phyloP scores from a whole-genome alignment of 495 filamentous ascomycete genomes.

The Podospora pseudocomata region DNA sequence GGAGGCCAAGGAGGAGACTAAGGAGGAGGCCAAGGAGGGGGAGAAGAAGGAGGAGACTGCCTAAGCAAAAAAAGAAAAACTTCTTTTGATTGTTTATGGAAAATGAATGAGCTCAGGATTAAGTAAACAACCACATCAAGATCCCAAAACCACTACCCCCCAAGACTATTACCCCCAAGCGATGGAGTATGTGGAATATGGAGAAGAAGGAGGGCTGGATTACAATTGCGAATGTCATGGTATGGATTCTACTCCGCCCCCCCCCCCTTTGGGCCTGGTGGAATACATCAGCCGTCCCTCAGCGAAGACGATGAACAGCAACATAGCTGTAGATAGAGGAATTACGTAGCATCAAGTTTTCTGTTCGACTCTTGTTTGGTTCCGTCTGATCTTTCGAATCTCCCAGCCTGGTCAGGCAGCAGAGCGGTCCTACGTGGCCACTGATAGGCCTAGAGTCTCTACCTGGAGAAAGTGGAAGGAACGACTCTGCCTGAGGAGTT shows the following conservation, averaged over 20 bases:
- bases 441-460: background rate
- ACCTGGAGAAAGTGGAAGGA: background rate
- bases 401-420: background rate
- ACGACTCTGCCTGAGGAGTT: background rate
- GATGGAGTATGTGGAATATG: background rate
- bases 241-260: background rate
- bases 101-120: constrained; percentile 19
- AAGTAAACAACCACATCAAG: constrained; percentile 13
- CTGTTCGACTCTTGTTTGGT: background rate
- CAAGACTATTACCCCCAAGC: background rate
- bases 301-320: constrained; percentile 10
- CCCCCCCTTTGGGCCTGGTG: background rate
- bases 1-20: constrained; percentile 22
- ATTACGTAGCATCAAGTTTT: constrained; percentile 15
- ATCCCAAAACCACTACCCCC: background rate
- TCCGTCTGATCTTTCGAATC: background rate
- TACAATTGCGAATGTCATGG: background rate
- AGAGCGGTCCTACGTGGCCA: no score
- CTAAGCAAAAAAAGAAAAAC: constrained; percentile 1
- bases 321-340: constrained; percentile 26
- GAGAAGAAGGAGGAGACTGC: constrained; percentile 22
- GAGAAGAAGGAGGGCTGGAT: background rate
- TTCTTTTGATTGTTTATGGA: constrained; percentile 15
- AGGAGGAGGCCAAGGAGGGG: constrained; percentile 27
- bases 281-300: background rate